Conservation (phyloP, 352 stramenopile genomes). For the Phytophthora tubulina region DNA sequence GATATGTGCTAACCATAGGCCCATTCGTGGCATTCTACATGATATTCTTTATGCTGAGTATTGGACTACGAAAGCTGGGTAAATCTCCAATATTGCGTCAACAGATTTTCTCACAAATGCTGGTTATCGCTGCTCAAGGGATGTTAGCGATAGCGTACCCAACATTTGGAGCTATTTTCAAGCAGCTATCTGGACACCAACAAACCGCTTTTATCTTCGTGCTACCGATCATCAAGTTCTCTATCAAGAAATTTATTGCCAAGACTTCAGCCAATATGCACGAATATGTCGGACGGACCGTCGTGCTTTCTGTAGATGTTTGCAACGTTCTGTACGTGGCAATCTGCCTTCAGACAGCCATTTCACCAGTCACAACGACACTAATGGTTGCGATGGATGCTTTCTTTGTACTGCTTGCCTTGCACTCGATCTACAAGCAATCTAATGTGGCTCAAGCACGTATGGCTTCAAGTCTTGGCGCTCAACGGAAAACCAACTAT, state of each 20-base stretch:
- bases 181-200: neutral
- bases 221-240: neutral
- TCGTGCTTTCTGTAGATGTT: conserved; percentile 2
- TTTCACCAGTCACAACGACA: neutral
- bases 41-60: no score
- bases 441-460: no score
- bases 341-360: conserved; percentile 2
- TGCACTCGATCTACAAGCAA: neutral
- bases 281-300: neutral
- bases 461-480: no score
- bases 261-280: neutral
- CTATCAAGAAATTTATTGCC: neutral
- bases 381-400: neutral
- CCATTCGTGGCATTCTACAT: neutral
- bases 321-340: neutral
- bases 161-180: neutral
- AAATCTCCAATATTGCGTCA: no score
- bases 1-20: neutral
- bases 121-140: neutral
- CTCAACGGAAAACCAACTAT: no score
- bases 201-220: neutral
- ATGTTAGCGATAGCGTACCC: neutral
- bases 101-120: no score
- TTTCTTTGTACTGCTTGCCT: neutral
- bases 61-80: no score